A percentile compares a stretch with the other conserved stretches of the same genome.
These are phyloP conservation scores for Allantophomopsis lycopodina DNA, from an alignment of 2,329 filamentous ascomycete genomes.

Conservation along the genomic window DNA sequence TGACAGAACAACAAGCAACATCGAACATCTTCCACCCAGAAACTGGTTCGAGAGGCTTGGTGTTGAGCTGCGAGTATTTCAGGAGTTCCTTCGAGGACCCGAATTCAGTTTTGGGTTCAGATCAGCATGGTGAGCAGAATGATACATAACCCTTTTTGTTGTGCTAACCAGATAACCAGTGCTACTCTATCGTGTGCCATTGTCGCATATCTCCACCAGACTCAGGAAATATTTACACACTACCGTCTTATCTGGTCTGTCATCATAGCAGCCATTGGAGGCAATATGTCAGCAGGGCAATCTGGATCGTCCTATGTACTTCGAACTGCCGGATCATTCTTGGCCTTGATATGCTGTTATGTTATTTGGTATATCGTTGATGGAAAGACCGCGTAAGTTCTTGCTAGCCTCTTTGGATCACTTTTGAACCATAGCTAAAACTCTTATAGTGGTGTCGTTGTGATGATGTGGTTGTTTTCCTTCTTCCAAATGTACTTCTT, in stretches of 20 bases:
- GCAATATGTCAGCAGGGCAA: constrained; percentile 2
- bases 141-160: neutral
- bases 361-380: constrained; percentile 1
- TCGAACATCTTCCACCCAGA: constrained; percentile 1
- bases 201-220: constrained; percentile 2
- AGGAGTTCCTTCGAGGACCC: constrained; percentile 1
- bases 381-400: constrained; percentile 1
- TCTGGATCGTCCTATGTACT: constrained; percentile 2
- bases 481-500: constrained; percentile 2
- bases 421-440: neutral
- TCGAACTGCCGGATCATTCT: constrained; percentile 1
- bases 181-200: constrained; percentile 2
- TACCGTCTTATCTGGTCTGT: constrained; percentile 1
- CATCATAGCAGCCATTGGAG: constrained; percentile 2
- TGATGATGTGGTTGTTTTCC: constrained; percentile 1
- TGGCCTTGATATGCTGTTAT: constrained; percentile 1
- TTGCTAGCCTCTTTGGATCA: neutral
- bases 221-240: constrained; percentile 1
- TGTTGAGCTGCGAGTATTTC: constrained; percentile 1
- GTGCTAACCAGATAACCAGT: constrained; percentile 1
- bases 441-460: constrained; percentile 1
- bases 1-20: constrained; percentile 1
- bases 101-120: constrained; percentile 3
- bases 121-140: constrained; percentile 3
- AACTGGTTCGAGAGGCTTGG: constrained; percentile 1